phyloP scores from a whole-genome alignment of 805 yeast species.

The Maudiozyma serrabonitensis region DNA sequence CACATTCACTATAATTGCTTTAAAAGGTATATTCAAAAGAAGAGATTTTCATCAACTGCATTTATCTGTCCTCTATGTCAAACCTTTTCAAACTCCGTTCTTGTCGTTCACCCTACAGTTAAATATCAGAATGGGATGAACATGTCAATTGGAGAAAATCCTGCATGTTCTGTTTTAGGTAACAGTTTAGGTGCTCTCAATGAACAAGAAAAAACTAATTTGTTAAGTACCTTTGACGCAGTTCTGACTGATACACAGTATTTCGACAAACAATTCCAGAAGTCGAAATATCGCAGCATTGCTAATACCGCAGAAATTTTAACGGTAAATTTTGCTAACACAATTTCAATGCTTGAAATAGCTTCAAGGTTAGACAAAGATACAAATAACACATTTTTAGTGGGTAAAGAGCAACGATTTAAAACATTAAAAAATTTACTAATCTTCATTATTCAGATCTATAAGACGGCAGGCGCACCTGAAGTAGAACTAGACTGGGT shows the following conservation, averaged over 20 bases:
- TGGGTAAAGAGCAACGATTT: slow-evolving; percentile 33
- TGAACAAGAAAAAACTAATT: slow-evolving; percentile 8
- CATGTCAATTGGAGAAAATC: slow-evolving; percentile 3
- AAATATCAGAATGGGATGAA: slow-evolving; percentile 5
- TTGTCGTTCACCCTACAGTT: slow-evolving; percentile 20
- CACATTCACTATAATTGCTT: slow-evolving; percentile 83
- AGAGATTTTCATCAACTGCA: slow-evolving; percentile 48
- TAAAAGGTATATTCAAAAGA: slow-evolving; percentile 51
- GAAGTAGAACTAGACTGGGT: too few relatives aligned
- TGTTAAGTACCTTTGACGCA: slow-evolving; percentile 12
- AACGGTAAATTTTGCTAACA: slow-evolving; percentile 24
- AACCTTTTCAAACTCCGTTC: slow-evolving; percentile 39
- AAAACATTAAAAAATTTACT: slow-evolving; percentile 28
- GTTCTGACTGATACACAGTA: slow-evolving; percentile 15
- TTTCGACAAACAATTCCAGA: slow-evolving; percentile 14
- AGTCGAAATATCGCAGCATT: slow-evolving; percentile 9
- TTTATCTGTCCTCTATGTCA: slow-evolving; percentile 93
- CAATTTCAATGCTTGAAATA: slow-evolving; percentile 49
- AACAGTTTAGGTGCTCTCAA: slow-evolving; percentile 10
- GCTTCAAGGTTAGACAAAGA: slow-evolving; percentile 40
- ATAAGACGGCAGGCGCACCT: slow-evolving; percentile 18
- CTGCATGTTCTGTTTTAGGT: slow-evolving; percentile 7
- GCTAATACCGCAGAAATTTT: slow-evolving; percentile 9
- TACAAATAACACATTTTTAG: slow-evolving; percentile 26
- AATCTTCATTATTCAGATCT: slow-evolving; percentile 17